phyloP scores from a whole-genome alignment of 1,139 yeast genomes.

The Spathaspora sp. region DNA sequence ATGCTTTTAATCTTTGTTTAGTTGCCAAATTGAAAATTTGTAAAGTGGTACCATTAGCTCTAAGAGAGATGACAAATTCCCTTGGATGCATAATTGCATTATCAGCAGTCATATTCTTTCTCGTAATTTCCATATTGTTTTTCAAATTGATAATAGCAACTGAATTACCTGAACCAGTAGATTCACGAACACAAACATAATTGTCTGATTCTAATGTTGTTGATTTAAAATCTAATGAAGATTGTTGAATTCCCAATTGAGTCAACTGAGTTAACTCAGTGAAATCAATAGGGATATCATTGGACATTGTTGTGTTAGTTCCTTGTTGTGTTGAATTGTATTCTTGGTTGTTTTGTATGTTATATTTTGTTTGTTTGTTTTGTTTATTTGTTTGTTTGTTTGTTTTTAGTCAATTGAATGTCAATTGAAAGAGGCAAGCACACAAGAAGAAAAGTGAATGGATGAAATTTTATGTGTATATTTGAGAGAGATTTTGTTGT shows the following conservation, averaged over 20 bases:
- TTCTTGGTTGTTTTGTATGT: too few species aligned
- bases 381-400: background rate
- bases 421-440: too few species aligned
- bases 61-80: conserved; percentile 82
- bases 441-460: too few species aligned
- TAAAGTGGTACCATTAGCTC: conserved; percentile 95
- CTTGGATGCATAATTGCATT: conserved; percentile 95
- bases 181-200: conserved; percentile 86
- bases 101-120: conserved; percentile 97
- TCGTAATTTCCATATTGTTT: conserved; percentile 68
- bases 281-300: conserved; percentile 91
- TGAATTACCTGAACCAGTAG: conserved; percentile 70
- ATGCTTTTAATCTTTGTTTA: conserved; percentile 86
- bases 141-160: conserved; percentile 90
- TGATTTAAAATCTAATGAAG: conserved; percentile 86
- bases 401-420: too few species aligned
- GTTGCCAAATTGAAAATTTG: conserved; percentile 90
- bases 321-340: too few species aligned
- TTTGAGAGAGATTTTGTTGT: too few species aligned
- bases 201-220: conserved; percentile 93
- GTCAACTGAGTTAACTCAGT: conserved; percentile 91
- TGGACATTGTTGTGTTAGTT: conserved; percentile 24
- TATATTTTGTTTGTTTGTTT: conserved; percentile 3
- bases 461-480: too few species aligned
- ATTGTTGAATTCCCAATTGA: conserved; percentile 77